Percentiles rank a stretch among this genome's conserved stretches.
These are phyloP conservation scores for Acorus calamus DNA, from an alignment of 106 monocot species.

Conservation along the genomic window DNA sequence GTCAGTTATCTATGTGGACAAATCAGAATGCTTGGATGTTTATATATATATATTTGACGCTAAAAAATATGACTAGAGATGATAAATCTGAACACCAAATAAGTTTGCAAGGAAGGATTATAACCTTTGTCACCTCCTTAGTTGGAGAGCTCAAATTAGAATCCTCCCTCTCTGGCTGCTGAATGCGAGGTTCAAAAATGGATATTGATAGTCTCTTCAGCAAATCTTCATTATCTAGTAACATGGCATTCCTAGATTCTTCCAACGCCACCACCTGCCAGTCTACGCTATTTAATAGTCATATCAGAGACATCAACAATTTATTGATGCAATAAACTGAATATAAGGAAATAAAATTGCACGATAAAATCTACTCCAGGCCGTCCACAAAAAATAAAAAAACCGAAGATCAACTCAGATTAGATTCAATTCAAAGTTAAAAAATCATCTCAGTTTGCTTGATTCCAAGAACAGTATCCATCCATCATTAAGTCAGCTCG, in stretches of 20 bases:
- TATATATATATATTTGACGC: too few relatives aligned
- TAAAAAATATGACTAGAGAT: too few relatives aligned
- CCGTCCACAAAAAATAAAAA: not conserved
- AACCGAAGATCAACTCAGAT: not conserved
- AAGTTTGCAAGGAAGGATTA: not conserved
- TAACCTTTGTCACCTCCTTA: constrained; percentile 20
- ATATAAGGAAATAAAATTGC: too few relatives aligned
- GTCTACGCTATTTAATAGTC: constrained; percentile 56
- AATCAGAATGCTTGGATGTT: too few relatives aligned
- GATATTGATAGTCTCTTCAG: constrained; percentile 25
- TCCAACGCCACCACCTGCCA: constrained; percentile 82
- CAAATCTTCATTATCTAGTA: constrained; percentile 48
- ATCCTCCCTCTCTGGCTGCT: constrained; percentile 33
- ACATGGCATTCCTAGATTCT: constrained; percentile 29
- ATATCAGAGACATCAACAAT: constrained; percentile 46
- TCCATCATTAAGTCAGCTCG: too few relatives aligned
- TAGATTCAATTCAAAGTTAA: too few relatives aligned
- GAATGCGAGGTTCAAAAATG: constrained; percentile 41
- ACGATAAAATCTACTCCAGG: too few relatives aligned
- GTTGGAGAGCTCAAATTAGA: constrained; percentile 10
- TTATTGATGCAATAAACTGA: not conserved
- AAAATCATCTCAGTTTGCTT: too few relatives aligned
- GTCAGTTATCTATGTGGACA: too few relatives aligned
- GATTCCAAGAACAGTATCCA: too few relatives aligned
- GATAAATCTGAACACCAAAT: not conserved